A percentile compares a stretch with the other conserved stretches of the same genome.
Evolutionary conservation across 148 eudicot species (phyloP).

Genomic region (Fagopyrum esculentum): DNA sequence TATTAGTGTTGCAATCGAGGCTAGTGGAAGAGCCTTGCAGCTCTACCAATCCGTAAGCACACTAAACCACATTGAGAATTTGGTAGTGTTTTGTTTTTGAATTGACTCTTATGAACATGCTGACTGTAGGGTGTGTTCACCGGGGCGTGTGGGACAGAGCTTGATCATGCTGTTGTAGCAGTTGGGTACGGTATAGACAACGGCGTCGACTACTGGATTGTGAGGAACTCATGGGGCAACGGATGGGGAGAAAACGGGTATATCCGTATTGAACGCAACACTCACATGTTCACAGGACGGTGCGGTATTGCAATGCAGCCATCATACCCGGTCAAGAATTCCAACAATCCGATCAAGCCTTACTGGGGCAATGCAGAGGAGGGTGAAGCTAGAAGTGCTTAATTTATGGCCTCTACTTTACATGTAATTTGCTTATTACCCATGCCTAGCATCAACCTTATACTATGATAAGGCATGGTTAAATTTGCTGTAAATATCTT

Average conservation of each 20-base stretch:
- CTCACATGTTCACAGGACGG: constrained; percentile 7
- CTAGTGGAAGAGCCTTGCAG: constrained; percentile 7
- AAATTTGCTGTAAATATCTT: not conserved
- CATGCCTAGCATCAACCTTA: not conserved
- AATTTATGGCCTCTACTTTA: no score
- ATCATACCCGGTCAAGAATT: constrained; percentile 4
- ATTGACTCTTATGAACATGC: not conserved
- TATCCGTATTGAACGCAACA: constrained; percentile 7
- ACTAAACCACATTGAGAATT: not conserved
- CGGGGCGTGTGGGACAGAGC: not conserved
- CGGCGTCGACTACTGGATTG: constrained; percentile 3
- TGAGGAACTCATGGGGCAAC: constrained; percentile 9
- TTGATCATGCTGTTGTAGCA: constrained; percentile 6
- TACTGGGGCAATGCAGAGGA: not conserved
- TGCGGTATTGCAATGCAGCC: constrained; percentile 12
- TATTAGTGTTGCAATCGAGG: constrained; percentile 6
- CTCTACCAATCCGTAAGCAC: constrained; percentile 5
- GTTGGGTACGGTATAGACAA: constrained; percentile 10
- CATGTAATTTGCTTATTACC: not conserved
- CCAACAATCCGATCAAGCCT: not conserved
- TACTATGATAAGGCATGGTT: not conserved
- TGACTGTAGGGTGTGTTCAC: constrained; percentile 2
- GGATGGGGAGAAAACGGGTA: constrained; percentile 13
- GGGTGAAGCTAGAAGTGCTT: not conserved
- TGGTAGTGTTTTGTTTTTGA: not conserved